phyloP scores from a whole-genome alignment of 164 flowering plant species.

The Stephania japonica region DNA sequence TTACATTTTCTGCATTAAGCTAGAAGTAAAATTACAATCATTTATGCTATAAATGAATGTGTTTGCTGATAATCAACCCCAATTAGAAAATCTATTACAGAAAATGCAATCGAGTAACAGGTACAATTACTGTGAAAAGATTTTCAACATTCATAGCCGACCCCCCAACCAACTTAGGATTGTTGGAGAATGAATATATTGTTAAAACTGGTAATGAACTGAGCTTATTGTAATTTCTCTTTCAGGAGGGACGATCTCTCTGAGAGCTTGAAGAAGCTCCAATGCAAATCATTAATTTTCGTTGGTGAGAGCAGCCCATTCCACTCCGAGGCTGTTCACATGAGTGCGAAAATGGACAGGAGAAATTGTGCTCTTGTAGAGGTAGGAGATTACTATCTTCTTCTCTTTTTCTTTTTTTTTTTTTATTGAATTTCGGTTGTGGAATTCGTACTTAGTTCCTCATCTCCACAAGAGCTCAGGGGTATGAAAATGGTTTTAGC shows the following conservation, averaged over 20 bases:
- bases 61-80: background rate
- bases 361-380: constrained; percentile 63
- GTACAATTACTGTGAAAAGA: background rate
- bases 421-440: background rate
- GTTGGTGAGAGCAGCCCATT: constrained; percentile 81
- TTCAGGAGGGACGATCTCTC: constrained; percentile 73
- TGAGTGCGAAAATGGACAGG: constrained; percentile 63
- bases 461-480: background rate
- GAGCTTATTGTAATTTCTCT: constrained; percentile 3
- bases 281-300: constrained; percentile 66
- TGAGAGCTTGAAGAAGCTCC: constrained; percentile 48
- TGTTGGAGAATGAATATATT: background rate
- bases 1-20: background rate
- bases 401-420: background rate
- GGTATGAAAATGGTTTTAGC: background rate
- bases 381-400: constrained; percentile 32
- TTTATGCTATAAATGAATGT: background rate
- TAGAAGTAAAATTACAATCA: background rate
- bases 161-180: background rate
- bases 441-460: background rate
- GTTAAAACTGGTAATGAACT: background rate
- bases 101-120: background rate
- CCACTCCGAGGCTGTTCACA: constrained; percentile 62
- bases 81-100: background rate
- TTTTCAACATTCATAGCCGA: too few species aligned